Evolutionary conservation across 305 asterid genomes (phyloP).

Genomic region (Rubia tinctorum): DNA sequence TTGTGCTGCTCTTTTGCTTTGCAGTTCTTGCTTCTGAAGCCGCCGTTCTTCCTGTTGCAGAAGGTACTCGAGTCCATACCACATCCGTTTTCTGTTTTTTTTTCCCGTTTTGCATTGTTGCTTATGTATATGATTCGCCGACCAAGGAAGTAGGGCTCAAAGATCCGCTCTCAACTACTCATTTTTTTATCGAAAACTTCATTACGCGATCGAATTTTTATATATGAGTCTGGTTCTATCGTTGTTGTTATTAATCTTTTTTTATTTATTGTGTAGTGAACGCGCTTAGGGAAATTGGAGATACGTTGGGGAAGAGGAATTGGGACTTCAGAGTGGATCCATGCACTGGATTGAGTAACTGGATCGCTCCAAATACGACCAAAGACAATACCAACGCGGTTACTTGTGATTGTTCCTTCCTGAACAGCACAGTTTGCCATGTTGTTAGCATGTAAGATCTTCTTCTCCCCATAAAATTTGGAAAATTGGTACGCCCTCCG

Average conservation of each 20-base stretch:
- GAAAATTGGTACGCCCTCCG: no score
- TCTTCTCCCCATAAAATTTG: not conserved
- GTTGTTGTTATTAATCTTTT: no score
- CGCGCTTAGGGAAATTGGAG: constrained; percentile 37
- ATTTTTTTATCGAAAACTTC: no score
- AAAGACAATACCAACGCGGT: constrained; percentile 26
- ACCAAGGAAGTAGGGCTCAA: no score
- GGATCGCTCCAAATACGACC: constrained; percentile 26
- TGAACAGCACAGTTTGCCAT: constrained; percentile 39
- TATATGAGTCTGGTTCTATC: no score
- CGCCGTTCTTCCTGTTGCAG: not conserved
- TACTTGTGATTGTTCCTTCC: constrained; percentile 40
- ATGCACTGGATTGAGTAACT: constrained; percentile 39
- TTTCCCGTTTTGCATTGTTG: not conserved
- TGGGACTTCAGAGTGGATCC: constrained; percentile 67
- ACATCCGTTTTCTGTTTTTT: no score
- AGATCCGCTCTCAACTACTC: no score
- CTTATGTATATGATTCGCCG: not conserved
- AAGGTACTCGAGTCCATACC: not conserved
- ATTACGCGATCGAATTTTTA: no score
- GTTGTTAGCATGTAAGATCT: constrained; percentile 41
- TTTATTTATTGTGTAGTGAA: constrained; percentile 26
- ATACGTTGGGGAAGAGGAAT: constrained; percentile 39
- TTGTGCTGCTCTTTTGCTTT: not conserved
- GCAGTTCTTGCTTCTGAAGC: not conserved